Base-by-base conservation (phyloP, 169 alveolate genomes). In the Plasmodium berghei region DNA sequence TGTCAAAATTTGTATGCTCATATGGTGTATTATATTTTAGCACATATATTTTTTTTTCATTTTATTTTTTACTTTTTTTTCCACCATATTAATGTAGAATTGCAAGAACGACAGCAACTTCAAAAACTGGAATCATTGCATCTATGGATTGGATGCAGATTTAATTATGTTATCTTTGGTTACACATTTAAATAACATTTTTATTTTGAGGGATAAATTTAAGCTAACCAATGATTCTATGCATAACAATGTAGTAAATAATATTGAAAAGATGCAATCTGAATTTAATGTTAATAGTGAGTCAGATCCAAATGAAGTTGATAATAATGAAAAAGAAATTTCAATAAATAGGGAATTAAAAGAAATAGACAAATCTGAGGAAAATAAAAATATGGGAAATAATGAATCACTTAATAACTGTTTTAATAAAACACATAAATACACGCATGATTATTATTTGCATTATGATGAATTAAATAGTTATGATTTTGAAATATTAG, bases 81-180 rank as follows among this genome's bases (percentile, higher is more conserved):
- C 3, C 42, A 34, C 5, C 42, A 34, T 34, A 8, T 0, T 48
- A 42, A 10, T 59, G 49, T 52, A 83, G 90, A 67, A 83, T 46
- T 83, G 75, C 63, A 83, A 48, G 48, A 49, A 72, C 14, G 90
- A 83, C 46, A 52, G 24, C 45, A 48, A 22, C 40, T 83, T 73
- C 69, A 48, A 48, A 73, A 85, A 89, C 45, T 67, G 72, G 40
- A 92, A 92, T 42, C 99, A 98, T 92, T 98, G 99, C 87, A 94
- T 98, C 58, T 98, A 98, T 92, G 99, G 99, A 1, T 94, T 98
- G 49, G 99, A 98, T 89, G 99, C 99, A 1, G 99, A 98, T 88
- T 95, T 97, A 73, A 97, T 98, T 54, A 95, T 98, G 98, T 95
- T 98, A 40, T 95, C 99, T 2, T 94, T 98, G 12, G 96, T 97